These are phyloP conservation scores for Clarireedia homoeocarpa DNA, from an alignment of 2,329 filamentous ascomycete genomes.

Conservation along the genomic window DNA sequence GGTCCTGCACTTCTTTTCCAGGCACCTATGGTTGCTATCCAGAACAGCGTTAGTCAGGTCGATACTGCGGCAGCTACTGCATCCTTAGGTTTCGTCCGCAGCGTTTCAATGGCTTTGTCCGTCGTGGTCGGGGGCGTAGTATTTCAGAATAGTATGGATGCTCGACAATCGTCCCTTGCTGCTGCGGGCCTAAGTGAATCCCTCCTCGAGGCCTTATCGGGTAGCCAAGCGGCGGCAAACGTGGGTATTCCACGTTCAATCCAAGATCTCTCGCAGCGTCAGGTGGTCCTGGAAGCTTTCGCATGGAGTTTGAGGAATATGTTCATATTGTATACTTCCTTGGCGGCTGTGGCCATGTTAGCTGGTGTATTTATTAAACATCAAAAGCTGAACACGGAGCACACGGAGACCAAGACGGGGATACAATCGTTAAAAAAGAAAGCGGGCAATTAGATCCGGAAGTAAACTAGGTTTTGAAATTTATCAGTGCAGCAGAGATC, in stretches of 20 bases:
- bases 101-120: constrained; percentile 35
- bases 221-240: constrained; percentile 19
- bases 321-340: constrained; percentile 20
- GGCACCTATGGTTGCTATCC: constrained; percentile 47
- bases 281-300: constrained; percentile 15
- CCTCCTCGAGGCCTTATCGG: constrained; percentile 30
- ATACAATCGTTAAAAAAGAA: background rate
- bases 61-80: constrained; percentile 42
- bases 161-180: constrained; percentile 9
- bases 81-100: constrained; percentile 40
- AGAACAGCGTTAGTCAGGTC: constrained; percentile 37
- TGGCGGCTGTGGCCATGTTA: constrained; percentile 27
- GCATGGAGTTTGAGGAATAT: constrained; percentile 20
- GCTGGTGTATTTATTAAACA: constrained; percentile 38
- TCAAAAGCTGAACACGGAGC: constrained; percentile 36
- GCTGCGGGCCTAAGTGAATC: constrained; percentile 10
- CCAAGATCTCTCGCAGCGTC: constrained; percentile 10
- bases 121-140: constrained; percentile 40
- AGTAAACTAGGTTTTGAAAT: too few species aligned
- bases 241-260: constrained; percentile 34
- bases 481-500: too few species aligned
- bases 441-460: too few species aligned
- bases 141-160: constrained; percentile 36
- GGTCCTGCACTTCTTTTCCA: constrained; percentile 47
- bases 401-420: constrained; percentile 45